These are phyloP conservation scores for Plantago ovata DNA, from an alignment of 257 asterid species.

Conservation along the genomic window DNA sequence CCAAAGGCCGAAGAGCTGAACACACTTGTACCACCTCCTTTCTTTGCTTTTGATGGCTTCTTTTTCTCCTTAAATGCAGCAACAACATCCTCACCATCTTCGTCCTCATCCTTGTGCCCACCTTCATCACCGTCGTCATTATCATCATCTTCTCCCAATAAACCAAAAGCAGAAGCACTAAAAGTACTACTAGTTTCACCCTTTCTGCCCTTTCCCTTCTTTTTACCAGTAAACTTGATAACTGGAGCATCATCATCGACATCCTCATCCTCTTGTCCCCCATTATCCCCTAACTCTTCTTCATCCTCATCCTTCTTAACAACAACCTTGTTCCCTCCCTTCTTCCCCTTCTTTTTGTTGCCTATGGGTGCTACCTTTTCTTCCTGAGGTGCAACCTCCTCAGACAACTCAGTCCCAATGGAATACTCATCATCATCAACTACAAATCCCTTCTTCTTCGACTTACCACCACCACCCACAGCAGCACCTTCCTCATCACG, in stretches of 20 bases:
- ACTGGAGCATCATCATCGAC: slow-evolving; percentile 44
- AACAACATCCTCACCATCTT: slow-evolving; percentile 19
- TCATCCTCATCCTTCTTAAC: slow-evolving; percentile 38
- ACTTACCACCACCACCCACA: too few species aligned
- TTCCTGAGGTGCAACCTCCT: slow-evolving; percentile 48
- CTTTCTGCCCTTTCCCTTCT: slow-evolving; percentile 64
- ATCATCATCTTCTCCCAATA: slow-evolving; percentile 52
- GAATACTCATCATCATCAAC: slow-evolving; percentile 73
- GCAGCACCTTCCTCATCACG: too few species aligned
- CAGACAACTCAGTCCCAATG: slow-evolving; percentile 59
- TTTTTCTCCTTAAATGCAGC: slow-evolving; percentile 34
- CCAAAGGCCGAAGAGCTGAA: slow-evolving; percentile 24
- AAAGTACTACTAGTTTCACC: slow-evolving; percentile 31
- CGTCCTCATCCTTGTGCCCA: slow-evolving; percentile 30
- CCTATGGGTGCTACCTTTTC: slow-evolving; percentile 42
- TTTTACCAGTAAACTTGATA: slow-evolving; percentile 49
- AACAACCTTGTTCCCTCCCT: slow-evolving; percentile 38
- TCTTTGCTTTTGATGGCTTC: slow-evolving; percentile 34
- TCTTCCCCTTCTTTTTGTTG: slow-evolving; percentile 58
- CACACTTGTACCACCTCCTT: slow-evolving; percentile 30
- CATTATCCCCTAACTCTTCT: slow-evolving; percentile 32
- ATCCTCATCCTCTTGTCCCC: slow-evolving; percentile 29
- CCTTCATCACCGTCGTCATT: slow-evolving; percentile 38
- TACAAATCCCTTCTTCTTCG: slow-evolving; percentile 58
- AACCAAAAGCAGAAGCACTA: slow-evolving; percentile 47